These are phyloP conservation scores for Kwoniella shivajii DNA, from an alignment of 1,284 basidiomycete species.

Conservation along the genomic window DNA sequence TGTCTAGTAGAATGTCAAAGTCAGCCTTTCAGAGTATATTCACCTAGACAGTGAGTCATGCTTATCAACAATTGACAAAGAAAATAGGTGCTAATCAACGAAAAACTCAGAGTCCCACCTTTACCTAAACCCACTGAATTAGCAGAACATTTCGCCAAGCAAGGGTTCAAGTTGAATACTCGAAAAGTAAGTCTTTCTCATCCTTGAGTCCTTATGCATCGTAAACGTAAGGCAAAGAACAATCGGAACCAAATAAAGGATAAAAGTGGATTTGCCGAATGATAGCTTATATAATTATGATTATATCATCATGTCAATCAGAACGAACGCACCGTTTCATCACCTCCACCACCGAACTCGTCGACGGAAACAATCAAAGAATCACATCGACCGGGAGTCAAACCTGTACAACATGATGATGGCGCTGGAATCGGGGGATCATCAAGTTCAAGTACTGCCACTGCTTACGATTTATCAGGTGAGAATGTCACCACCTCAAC, in stretches of 20 bases:
- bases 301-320: not conserved
- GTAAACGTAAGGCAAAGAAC: not conserved
- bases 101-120: constrained; percentile 40
- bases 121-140: constrained; percentile 44
- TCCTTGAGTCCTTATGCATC: not conserved
- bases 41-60: constrained; percentile 43
- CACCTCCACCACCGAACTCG: constrained; percentile 9
- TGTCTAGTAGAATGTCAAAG: constrained; percentile 31
- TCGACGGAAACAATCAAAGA: not conserved
- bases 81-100: not conserved
- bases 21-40: constrained; percentile 43
- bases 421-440: not conserved
- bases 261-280: not conserved
- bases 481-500: too few species aligned
- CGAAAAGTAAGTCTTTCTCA: constrained; percentile 38
- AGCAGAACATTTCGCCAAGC: constrained; percentile 47
- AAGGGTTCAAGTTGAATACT: constrained; percentile 51
- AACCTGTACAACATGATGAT: not conserved
- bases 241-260: too few species aligned
- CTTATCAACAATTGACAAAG: not conserved
- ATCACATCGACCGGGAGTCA: not conserved
- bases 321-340: constrained; percentile 16
- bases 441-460: not conserved
- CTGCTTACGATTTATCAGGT: not conserved
- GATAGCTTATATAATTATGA: not conserved